These are phyloP conservation scores for Saksenaea vasiformis DNA, from an alignment of 371 early-diverging fungal species.

Conservation along the genomic window DNA sequence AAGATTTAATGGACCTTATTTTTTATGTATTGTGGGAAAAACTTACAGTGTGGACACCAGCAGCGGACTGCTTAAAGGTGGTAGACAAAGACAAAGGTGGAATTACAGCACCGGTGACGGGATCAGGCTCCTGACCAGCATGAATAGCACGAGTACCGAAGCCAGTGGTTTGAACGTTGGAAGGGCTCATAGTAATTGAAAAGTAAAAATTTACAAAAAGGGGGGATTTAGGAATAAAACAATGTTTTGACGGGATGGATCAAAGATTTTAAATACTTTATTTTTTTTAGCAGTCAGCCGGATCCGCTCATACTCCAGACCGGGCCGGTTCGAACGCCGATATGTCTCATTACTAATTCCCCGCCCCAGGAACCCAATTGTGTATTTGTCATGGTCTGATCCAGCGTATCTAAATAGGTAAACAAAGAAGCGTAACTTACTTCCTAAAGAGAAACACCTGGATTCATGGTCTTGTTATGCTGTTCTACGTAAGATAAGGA, in stretches of 20 bases:
- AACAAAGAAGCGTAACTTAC: no score
- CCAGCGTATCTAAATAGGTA: no score
- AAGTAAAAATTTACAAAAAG: conserved; percentile 1
- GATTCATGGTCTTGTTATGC: no score
- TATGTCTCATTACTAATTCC: no score
- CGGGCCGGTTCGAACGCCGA: neutral
- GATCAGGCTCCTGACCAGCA: conserved; percentile 87
- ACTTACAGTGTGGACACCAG: conserved; percentile 85
- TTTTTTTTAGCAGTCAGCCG: conserved; percentile 6
- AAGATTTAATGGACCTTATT: conserved; percentile 3
- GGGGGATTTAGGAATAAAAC: neutral
- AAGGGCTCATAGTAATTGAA: conserved; percentile 20
- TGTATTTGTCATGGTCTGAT: neutral
- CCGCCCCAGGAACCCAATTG: no score
- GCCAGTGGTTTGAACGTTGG: conserved; percentile 33
- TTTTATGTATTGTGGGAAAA: conserved; percentile 15
- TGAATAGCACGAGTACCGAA: conserved; percentile 94
- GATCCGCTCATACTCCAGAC: conserved; percentile 1
- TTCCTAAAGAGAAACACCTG: no score
- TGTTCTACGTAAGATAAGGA: no score
- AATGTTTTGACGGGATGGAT: neutral
- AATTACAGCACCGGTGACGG: conserved; percentile 90
- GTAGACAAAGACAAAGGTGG: conserved; percentile 95
- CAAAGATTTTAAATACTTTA: neutral
- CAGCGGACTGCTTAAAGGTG: conserved; percentile 90